These are phyloP conservation scores for Candida bentonensis DNA, from an alignment of 805 yeast species.

Conservation along the genomic window DNA sequence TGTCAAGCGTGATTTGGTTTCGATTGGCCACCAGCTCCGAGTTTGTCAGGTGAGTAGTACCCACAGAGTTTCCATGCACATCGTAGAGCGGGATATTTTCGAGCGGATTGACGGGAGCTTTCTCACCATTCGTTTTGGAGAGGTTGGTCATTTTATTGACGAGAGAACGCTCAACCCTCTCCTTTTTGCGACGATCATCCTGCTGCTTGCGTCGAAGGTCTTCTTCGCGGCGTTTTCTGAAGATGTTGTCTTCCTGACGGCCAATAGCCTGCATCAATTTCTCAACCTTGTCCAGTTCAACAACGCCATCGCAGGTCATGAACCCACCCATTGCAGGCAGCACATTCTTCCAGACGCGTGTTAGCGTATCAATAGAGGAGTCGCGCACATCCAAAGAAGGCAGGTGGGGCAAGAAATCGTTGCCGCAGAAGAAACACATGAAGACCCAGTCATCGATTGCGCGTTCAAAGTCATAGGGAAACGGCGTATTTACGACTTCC, in stretches of 20 bases:
- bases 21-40: conserved; percentile 56
- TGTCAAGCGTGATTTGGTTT: conserved; percentile 51
- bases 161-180: conserved; percentile 20
- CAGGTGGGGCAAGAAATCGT: conserved; percentile 92
- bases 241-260: conserved; percentile 62
- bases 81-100: conserved; percentile 65
- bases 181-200: conserved; percentile 41
- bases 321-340: conserved; percentile 58
- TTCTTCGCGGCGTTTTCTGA: conserved; percentile 50
- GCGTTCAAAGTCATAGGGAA: conserved; percentile 77
- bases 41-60: conserved; percentile 50
- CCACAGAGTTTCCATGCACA: conserved; percentile 60
- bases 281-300: conserved; percentile 68
- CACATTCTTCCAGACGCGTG: conserved; percentile 67
- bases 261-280: conserved; percentile 51
- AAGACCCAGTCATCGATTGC: conserved; percentile 98
- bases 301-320: conserved; percentile 79
- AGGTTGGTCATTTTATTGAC: conserved; percentile 6
- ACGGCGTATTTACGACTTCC: conserved; percentile 50
- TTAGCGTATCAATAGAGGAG: conserved; percentile 73
- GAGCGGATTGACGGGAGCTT: conserved; percentile 57
- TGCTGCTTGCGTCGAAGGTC: conserved; percentile 59
- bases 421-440: conserved; percentile 97
- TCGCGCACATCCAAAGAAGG: conserved; percentile 93
- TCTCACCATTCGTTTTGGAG: conserved; percentile 48